Base-by-base conservation (phyloP, 768 basidiomycete genomes). In the Podaxis carcinomalis region DNA sequence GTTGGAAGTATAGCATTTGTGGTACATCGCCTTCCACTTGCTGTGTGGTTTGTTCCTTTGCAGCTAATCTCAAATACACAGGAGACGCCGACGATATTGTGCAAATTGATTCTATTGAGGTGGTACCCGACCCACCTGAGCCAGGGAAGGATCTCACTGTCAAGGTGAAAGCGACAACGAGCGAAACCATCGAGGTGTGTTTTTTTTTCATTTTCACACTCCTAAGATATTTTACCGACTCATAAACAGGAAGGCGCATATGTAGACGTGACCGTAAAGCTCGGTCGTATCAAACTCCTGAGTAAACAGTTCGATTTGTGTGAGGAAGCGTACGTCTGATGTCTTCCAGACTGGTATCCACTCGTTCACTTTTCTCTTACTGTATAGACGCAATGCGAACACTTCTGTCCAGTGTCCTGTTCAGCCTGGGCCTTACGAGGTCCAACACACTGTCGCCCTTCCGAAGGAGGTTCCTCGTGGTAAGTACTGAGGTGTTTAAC, bases 391-490 rank as follows among this genome's bases (percentile, higher is more conserved):
- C 57, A 85, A 87, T 27, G 88, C 88, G 16, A 86, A 98, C 65
- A 83, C 87, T 4, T 80, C 78, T 27, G 75, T 98, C 16, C 85
- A 90, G 69, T 98, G 97, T 72, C 97, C 97, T 1, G 87, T 98
- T 19, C 66, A 87, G 51, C 72, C 79, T 40, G 95, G 92, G 1
- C 59, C 75, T 0, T 88, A 98, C 72, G 75, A 68, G n/a, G 84
- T 98, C 44, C 75, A 75, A 7, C 94, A 98, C 66, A 93, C 88
- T 0, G 94, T 98, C 55, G 79, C 83, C 16, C 79, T 99, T 11
- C 97, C 97, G 11, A 90, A 82, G 67, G 94, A 98, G 75, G 95
- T 99, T 54, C 97, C 97, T 0, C 80, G 76, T 73, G 95, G 86
- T 85, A 61, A 57, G 78, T 67, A n/a, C 44, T 42, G 5, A 21